These are phyloP conservation scores for Pezicula carpinea DNA, from an alignment of 2,329 filamentous ascomycete species.

Conservation along the genomic window DNA sequence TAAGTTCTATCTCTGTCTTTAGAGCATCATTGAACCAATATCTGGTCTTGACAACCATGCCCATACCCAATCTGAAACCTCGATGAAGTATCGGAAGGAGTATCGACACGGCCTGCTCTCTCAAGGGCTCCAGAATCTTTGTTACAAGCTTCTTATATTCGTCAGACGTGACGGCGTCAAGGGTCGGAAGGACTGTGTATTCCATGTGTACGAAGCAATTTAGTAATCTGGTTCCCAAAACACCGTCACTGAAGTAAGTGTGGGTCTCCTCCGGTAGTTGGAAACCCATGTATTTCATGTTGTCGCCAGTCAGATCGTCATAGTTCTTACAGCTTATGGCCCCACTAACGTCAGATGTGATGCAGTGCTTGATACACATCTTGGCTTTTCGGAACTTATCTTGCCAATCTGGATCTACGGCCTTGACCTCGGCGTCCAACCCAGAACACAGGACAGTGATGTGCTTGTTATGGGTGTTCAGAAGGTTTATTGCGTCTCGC, in stretches of 20 bases:
- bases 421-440: constrained; percentile 73
- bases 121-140: constrained; percentile 66
- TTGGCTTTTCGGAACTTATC: constrained; percentile 83
- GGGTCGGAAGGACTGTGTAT: constrained; percentile 73
- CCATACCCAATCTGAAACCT: constrained; percentile 61
- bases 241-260: constrained; percentile 79
- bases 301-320: constrained; percentile 72
- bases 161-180: constrained; percentile 75
- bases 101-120: constrained; percentile 72
- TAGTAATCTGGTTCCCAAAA: constrained; percentile 74
- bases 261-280: constrained; percentile 86
- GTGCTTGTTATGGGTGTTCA: constrained; percentile 64
- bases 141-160: constrained; percentile 79
- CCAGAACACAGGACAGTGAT: constrained; percentile 71
- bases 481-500: constrained; percentile 71
- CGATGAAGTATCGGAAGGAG: constrained; percentile 76
- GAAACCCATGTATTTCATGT: constrained; percentile 86
- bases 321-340: constrained; percentile 62
- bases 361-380: constrained; percentile 82
- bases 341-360: constrained; percentile 70
- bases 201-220: constrained; percentile 79
- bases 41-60: constrained; percentile 67
- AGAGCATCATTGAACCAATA: constrained; percentile 79
- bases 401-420: constrained; percentile 69
- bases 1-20: constrained; percentile 61